Evolutionary conservation across 1,139 yeast genomes (phyloP).

Genomic region (Pichia sp.): DNA sequence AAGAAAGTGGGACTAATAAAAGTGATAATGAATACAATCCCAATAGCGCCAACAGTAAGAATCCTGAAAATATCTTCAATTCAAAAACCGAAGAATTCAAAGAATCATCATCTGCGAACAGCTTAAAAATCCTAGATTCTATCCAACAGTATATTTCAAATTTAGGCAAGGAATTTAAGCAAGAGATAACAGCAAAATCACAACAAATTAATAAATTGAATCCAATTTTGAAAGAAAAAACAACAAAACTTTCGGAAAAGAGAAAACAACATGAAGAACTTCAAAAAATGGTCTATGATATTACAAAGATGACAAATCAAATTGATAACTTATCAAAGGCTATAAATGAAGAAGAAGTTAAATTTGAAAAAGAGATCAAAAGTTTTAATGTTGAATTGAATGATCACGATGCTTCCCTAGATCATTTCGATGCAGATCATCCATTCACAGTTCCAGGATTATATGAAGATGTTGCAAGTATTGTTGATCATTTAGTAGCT

Average conservation of each 20-base stretch:
- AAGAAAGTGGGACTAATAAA: not conserved
- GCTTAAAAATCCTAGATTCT: constrained; percentile 38
- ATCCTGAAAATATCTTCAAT: not conserved
- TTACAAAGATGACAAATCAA: constrained; percentile 44
- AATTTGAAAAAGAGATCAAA: constrained; percentile 39
- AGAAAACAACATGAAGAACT: constrained; percentile 40
- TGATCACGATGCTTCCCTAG: constrained; percentile 32
- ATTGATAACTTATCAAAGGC: constrained; percentile 51
- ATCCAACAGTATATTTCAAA: constrained; percentile 36
- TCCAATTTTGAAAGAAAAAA: constrained; percentile 42
- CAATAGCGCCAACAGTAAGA: not conserved
- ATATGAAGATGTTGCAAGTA: constrained; percentile 42
- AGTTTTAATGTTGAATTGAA: constrained; percentile 28
- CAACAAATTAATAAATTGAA: constrained; percentile 41
- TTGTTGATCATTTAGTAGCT: constrained; percentile 20
- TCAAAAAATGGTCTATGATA: constrained; percentile 34
- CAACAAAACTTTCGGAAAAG: constrained; percentile 38
- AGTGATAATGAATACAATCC: not conserved
- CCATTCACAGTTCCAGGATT: constrained; percentile 65
- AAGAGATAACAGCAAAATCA: constrained; percentile 42
- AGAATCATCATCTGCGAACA: constrained; percentile 11
- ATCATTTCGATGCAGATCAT: constrained; percentile 75
- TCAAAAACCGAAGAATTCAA: not conserved
- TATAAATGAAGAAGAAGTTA: constrained; percentile 48
- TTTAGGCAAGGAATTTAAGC: constrained; percentile 42